A percentile compares a stretch with the other conserved stretches of the same genome.
Conservation (phyloP, 306 rosid genomes). For the Dalbergia oliveri region DNA sequence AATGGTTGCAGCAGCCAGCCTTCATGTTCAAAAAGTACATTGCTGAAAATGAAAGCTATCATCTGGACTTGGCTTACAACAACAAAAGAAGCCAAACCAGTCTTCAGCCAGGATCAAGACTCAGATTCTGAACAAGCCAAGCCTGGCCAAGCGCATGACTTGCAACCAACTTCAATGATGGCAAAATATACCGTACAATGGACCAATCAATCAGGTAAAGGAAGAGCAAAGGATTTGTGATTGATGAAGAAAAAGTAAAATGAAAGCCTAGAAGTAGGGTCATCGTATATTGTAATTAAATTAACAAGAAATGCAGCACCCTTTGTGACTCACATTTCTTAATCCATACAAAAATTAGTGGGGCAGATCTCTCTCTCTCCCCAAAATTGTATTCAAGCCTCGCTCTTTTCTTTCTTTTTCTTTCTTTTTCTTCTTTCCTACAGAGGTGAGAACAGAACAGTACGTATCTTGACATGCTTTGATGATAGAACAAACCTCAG, state of each 20-base stretch:
- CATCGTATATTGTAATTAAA: background rate
- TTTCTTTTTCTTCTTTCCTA: background rate
- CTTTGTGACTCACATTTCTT: conserved; percentile 27
- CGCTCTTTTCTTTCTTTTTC: conserved; percentile 2
- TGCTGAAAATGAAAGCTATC: background rate
- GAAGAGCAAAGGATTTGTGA: background rate
- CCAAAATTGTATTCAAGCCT: conserved; percentile 29
- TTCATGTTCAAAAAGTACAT: background rate
- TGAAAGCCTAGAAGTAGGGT: background rate
- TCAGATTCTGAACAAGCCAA: background rate
- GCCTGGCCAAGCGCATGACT: background rate
- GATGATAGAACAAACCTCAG: conserved; percentile 63
- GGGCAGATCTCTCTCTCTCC: conserved; percentile 18
- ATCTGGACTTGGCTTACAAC: background rate
- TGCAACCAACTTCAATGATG: background rate
- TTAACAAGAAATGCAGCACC: conserved; percentile 9
- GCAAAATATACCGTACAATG: background rate
- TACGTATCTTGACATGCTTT: conserved; percentile 55
- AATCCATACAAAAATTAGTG: conserved; percentile 9
- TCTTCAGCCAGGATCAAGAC: background rate
- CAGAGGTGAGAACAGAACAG: background rate
- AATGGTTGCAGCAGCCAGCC: background rate
- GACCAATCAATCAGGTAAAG: background rate
- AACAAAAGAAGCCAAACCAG: background rate
- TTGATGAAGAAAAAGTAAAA: background rate